These are phyloP conservation scores for Cicer yamashitae DNA, from an alignment of 306 rosid species.

Conservation along the genomic window DNA sequence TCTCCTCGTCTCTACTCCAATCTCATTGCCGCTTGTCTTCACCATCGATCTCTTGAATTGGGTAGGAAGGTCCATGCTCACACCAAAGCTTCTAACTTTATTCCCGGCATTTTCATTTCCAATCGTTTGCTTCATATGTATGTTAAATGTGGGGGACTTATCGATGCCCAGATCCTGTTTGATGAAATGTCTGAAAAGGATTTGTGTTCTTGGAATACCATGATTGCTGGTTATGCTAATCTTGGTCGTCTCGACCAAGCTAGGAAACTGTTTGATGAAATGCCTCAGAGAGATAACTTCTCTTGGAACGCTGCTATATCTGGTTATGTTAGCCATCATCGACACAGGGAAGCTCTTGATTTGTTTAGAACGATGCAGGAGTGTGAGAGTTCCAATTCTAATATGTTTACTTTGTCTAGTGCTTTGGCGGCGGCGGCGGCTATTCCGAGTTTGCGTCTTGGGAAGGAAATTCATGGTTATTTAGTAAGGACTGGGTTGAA, in stretches of 20 bases:
- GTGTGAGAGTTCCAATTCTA: constrained; percentile 51
- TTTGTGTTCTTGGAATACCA: constrained; percentile 78
- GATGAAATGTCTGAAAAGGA: constrained; percentile 63
- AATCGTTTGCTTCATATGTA: constrained; percentile 62
- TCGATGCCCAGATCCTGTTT: constrained; percentile 61
- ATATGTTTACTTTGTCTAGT: constrained; percentile 60
- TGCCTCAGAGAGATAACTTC: constrained; percentile 67
- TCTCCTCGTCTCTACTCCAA: constrained; percentile 58
- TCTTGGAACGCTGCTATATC: constrained; percentile 71
- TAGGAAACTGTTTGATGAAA: constrained; percentile 65
- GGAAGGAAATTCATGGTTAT: constrained; percentile 77
- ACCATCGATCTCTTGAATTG: constrained; percentile 60
- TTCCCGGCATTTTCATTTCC: constrained; percentile 54
- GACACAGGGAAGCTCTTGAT: constrained; percentile 59
- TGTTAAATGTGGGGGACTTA: constrained; percentile 61
- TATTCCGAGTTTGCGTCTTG: constrained; percentile 50
- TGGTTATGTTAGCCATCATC: constrained; percentile 52
- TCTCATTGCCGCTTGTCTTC: constrained; percentile 54
- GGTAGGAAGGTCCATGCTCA: constrained; percentile 63
- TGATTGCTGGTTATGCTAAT: constrained; percentile 67
- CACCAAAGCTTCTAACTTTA: constrained; percentile 59
- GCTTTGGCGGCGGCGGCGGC: constrained; percentile 69
- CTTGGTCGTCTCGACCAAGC: constrained; percentile 56
- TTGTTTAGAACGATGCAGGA: constrained; percentile 65
- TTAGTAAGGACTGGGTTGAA: constrained; percentile 57